A percentile compares a stretch with the other conserved stretches of the same genome.
Evolutionary conservation across 805 yeast species (phyloP).

Genomic region (Kurtzmaniella cleridarum): DNA sequence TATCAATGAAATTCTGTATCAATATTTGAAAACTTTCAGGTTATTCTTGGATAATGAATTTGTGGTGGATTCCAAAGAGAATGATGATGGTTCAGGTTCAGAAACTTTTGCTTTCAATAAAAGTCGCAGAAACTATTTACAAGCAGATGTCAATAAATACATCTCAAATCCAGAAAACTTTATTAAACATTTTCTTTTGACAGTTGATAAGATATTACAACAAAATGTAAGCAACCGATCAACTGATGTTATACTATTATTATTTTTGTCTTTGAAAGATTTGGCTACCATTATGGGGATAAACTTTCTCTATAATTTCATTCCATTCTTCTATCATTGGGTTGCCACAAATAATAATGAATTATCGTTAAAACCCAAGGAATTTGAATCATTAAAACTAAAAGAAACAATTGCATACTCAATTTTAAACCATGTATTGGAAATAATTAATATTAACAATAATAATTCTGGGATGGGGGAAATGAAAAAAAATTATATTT

Average conservation of each 20-base stretch:
- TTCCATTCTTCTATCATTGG: conserved; percentile 46
- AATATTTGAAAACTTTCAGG: conserved; percentile 35
- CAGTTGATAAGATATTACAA: conserved; percentile 27
- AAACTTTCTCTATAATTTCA: conserved; percentile 40
- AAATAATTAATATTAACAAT: conserved; percentile 25
- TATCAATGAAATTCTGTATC: conserved; percentile 27
- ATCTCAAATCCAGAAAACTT: conserved; percentile 39
- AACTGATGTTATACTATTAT: conserved; percentile 16
- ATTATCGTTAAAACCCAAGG: conserved; percentile 2
- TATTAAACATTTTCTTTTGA: conserved; percentile 32
- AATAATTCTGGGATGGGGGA: conserved; percentile 15
- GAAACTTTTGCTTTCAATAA: conserved; percentile 8
- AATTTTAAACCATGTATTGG: conserved; percentile 19
- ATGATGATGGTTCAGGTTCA: conserved; percentile 5
- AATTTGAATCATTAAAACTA: conserved; percentile 10
- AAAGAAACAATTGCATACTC: conserved; percentile 31
- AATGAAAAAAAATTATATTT: conserved; percentile 10
- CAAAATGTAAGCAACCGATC: conserved; percentile 15
- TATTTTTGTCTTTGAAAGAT: conserved; percentile 18
- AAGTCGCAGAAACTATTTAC: conserved; percentile 13
- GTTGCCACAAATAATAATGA: conserved; percentile 7
- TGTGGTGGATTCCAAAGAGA: conserved; percentile 6
- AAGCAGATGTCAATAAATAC: conserved; percentile 40
- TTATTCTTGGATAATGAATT: conserved; percentile 31
- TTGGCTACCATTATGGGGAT: conserved; percentile 36